phyloP scores from a whole-genome alignment of 2,329 filamentous ascomycete genomes.

The Helicocarpus griseus region DNA sequence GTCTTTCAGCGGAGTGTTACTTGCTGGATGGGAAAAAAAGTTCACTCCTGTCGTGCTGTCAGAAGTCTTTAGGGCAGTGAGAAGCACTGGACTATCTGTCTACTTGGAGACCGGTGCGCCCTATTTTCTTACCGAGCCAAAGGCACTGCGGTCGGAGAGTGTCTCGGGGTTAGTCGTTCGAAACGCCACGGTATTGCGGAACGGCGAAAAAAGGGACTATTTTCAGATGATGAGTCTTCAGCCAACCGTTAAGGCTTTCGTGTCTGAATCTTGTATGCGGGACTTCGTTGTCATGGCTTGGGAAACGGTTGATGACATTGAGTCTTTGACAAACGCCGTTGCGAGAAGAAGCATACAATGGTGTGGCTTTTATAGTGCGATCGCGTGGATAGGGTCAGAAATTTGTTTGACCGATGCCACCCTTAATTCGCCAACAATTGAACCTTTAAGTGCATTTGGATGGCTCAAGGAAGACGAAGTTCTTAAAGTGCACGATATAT shows the following conservation, averaged over 20 bases:
- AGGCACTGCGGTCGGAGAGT: constrained; percentile 23
- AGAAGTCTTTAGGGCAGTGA: constrained; percentile 25
- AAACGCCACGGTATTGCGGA: constrained; percentile 33
- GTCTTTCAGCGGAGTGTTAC: constrained; percentile 31
- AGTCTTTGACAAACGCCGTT: constrained; percentile 31
- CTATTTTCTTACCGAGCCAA: constrained; percentile 29
- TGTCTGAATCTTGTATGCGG: constrained; percentile 36
- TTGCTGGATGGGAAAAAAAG: constrained; percentile 33
- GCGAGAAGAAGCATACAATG: constrained; percentile 36
- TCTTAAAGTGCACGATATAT: constrained; percentile 35
- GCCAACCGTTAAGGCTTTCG: constrained; percentile 36
- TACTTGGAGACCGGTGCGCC: constrained; percentile 36
- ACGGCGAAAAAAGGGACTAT: constrained; percentile 36
- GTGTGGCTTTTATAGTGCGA: constrained; percentile 38
- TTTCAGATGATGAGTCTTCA: constrained; percentile 35
- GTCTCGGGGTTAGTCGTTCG: constrained; percentile 31
- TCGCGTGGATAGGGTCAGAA: constrained; percentile 35
- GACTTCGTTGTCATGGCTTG: constrained; percentile 36
- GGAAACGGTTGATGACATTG: constrained; percentile 36
- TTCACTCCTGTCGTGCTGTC: constrained; percentile 22
- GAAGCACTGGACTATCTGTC: constrained; percentile 28
- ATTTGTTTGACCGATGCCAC: constrained; percentile 28
- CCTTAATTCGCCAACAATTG: constrained; percentile 21
- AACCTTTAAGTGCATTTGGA: constrained; percentile 38
- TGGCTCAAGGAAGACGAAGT: constrained; percentile 39